Conservation (phyloP, 305 asterid species). For the Fraxinus nigra region DNA sequence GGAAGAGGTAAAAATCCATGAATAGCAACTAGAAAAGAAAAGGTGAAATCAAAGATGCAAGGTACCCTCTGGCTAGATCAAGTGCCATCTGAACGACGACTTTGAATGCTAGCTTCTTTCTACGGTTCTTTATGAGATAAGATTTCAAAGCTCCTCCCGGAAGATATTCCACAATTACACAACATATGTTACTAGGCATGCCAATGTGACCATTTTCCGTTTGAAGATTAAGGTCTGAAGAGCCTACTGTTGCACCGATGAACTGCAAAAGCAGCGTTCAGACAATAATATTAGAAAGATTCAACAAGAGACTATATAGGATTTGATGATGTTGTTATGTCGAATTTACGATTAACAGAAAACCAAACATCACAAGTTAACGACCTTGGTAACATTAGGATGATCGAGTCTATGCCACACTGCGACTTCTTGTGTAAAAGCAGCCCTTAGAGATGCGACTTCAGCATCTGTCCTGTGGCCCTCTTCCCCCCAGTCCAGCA, state of each 20-base stretch:
- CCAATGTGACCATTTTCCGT: constrained; percentile 64
- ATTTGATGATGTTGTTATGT: not conserved
- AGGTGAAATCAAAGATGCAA: constrained; percentile 14
- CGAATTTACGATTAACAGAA: not conserved
- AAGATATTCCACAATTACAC: constrained; percentile 85
- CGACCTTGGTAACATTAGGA: constrained; percentile 89
- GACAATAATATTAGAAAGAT: not conserved
- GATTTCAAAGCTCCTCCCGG: constrained; percentile 83
- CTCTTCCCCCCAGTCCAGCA: constrained; percentile 93
- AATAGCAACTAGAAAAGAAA: not conserved
- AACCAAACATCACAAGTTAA: not conserved
- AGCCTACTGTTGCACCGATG: constrained; percentile 85
- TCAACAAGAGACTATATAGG: not conserved
- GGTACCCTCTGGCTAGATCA: constrained; percentile 85
- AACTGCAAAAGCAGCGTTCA: constrained; percentile 44
- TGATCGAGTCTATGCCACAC: constrained; percentile 93
- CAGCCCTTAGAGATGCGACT: constrained; percentile 66
- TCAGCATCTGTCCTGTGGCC: constrained; percentile 83
- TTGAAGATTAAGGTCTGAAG: constrained; percentile 71
- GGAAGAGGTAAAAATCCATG: not conserved
- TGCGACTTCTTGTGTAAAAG: constrained; percentile 91
- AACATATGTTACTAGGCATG: constrained; percentile 82
- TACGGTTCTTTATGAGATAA: constrained; percentile 69
- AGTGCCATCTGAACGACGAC: constrained; percentile 79
- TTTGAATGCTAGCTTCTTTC: constrained; percentile 75